Evolutionary conservation across 2,329 filamentous ascomycete genomes (phyloP).

Genomic region (Graphilbum sp.): DNA sequence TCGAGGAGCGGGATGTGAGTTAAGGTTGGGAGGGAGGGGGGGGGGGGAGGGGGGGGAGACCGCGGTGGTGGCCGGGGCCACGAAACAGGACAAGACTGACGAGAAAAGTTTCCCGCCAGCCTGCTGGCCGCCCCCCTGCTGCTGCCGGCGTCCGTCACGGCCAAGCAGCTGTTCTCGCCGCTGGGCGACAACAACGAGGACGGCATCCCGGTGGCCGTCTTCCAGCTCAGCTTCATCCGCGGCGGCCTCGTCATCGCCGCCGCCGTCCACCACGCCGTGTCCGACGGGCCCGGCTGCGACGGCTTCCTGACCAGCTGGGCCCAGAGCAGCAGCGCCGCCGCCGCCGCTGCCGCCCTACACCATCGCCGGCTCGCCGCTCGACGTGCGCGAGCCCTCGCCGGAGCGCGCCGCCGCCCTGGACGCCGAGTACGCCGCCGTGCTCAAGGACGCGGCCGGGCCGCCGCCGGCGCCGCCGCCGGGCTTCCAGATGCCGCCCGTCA

Average conservation of each 20-base stretch:
- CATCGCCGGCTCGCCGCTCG: conserved; percentile 1
- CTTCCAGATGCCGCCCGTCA: conserved; percentile 5
- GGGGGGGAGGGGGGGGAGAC: no score
- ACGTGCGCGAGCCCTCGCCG: conserved; percentile 2
- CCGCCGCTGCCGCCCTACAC: neutral
- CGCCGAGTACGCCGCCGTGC: neutral
- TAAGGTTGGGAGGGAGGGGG: no score
- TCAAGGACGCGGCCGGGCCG: conserved; percentile 4
- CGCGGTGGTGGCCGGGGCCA: no score
- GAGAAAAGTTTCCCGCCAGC: conserved; percentile 1
- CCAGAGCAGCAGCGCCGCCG: conserved; percentile 10
- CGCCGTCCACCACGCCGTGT: conserved; percentile 14
- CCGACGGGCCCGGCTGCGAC: conserved; percentile 12
- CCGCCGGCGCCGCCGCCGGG: conserved; percentile 2
- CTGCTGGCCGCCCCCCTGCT: neutral
- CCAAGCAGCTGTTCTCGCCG: conserved; percentile 6
- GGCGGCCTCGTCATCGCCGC: conserved; percentile 14
- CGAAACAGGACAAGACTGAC: no score
- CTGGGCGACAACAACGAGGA: conserved; percentile 5
- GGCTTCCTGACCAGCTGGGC: conserved; percentile 14
- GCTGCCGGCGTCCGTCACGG: conserved; percentile 3
- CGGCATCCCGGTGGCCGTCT: conserved; percentile 7
- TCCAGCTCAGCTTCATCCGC: conserved; percentile 14
- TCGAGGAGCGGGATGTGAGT: conserved; percentile 1
- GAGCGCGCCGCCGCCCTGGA: neutral